Conservation (phyloP, 208 protist species). For the Leishmania martiniquensis region DNA sequence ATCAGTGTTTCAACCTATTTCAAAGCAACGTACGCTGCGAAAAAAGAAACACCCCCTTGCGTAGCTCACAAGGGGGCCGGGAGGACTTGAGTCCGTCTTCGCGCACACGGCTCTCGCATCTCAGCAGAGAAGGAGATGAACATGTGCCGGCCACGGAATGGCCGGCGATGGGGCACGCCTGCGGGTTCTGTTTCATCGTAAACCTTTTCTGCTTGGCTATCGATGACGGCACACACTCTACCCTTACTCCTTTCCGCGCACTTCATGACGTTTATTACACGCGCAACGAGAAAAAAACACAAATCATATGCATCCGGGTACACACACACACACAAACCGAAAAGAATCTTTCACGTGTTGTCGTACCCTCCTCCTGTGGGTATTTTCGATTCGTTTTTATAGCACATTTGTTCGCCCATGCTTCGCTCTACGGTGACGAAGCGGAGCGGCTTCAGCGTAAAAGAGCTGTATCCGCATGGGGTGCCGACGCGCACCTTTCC, state of each 20-base stretch:
- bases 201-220: neutral
- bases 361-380: neutral
- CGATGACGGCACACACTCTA: neutral
- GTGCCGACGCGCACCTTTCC: constrained; percentile 90
- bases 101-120: neutral
- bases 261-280: neutral
- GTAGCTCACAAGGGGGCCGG: neutral
- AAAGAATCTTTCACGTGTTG: neutral
- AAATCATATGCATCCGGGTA: too few relatives aligned
- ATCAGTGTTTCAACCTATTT: neutral
- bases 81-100: neutral
- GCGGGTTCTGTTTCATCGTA: neutral
- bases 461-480: constrained; percentile 82
- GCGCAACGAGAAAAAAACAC: neutral
- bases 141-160: neutral
- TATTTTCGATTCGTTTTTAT: neutral
- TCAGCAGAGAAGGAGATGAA: neutral
- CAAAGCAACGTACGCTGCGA: neutral
- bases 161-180: neutral
- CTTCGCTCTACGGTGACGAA: constrained; percentile 48
- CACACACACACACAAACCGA: neutral
- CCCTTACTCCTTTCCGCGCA: neutral
- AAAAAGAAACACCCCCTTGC: neutral
- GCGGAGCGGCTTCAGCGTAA: constrained; percentile 76
- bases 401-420: constrained; percentile 43